Base-by-base conservation (phyloP, 31 red algal genomes). In the Asparagopsis taxiformis region DNA sequence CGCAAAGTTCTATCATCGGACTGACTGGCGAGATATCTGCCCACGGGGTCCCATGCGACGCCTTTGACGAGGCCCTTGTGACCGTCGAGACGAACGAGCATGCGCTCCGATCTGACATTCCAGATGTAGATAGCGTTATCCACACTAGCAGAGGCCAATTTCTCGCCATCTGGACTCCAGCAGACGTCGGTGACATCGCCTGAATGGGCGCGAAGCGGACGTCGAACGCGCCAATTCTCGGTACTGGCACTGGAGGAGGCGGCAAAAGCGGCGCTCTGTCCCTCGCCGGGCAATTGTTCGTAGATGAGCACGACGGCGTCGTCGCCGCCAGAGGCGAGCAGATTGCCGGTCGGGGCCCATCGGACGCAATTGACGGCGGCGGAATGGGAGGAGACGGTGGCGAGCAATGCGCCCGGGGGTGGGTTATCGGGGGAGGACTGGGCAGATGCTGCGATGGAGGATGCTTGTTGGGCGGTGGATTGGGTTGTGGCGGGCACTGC, bases 31-130 rank as follows among this genome's bases (percentile, higher is more conserved):
- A 98, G 31, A 32, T 87, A 93, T 9, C 73, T 67, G 46, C 86
- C 90, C 33, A 89, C 75, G 1, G 95, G 95, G 46, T 98, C 95
- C 95, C 95, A 98, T 1, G 80, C 80, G 37, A 98, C 84, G 73
- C 90, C 89, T 54, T 98, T 98, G 21, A 98, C 89, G 19, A 94
- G 68, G 19, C 87, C 80, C 22, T 28, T 55, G 57, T 91, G 85
- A 46, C 78, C 78, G 19, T 65, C 57, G 6, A 90, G 70, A 26
- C 67, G 39, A 26, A 73, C 85, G 55, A 81, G 28, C 7, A 63
- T 46, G 9, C 61, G 48, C 22, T 77, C 72, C 0, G 64, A 54
- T 35, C 77, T 44, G 1, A 88, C 61, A 19, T 63, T 39, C 93
- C 93, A 96, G 37, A 96, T 68, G 60, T 73, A 71, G n/a, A 96